Conservation (phyloP, 2,329 filamentous ascomycete genomes). For the Remersonia thermophila region DNA sequence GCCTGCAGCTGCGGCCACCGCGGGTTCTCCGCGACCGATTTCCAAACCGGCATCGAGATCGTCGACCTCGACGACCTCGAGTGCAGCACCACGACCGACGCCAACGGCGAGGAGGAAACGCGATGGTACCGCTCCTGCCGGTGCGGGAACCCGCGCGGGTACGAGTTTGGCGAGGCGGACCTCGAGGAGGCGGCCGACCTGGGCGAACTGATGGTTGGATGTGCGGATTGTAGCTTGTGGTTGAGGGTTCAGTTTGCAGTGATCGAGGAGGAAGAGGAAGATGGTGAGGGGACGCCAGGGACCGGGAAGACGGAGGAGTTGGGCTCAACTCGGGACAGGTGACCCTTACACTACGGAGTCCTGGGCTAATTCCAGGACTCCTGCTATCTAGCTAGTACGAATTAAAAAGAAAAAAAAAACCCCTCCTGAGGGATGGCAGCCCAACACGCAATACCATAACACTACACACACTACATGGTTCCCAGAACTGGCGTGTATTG, state of each 20-base stretch:
- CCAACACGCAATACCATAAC: too few species aligned
- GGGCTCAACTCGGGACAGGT: too few species aligned
- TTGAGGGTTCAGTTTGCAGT: slow-evolving; percentile 51
- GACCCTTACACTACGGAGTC: too few species aligned
- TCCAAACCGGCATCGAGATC: slow-evolving; percentile 49
- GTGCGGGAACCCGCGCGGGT: slow-evolving; percentile 51
- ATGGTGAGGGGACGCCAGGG: background rate
- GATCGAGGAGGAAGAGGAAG: slow-evolving; percentile 26
- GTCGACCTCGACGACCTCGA: slow-evolving; percentile 54
- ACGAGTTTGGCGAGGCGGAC: slow-evolving; percentile 45
- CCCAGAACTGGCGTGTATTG: too few species aligned
- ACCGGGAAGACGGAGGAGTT: background rate
- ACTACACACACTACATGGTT: too few species aligned
- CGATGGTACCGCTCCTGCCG: slow-evolving; percentile 47
- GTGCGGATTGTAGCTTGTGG: slow-evolving; percentile 55
- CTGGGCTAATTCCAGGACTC: too few species aligned
- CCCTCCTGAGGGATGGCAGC: too few species aligned
- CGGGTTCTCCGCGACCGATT: too few species aligned
- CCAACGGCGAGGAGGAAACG: slow-evolving; percentile 17
- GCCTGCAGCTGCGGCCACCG: too few species aligned
- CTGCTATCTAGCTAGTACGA: too few species aligned
- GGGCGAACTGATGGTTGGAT: slow-evolving; percentile 52
- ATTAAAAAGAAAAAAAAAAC: slow-evolving; percentile 19
- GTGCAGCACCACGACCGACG: slow-evolving; percentile 20
- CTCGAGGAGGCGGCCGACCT: slow-evolving; percentile 45